Base-by-base conservation (phyloP, 441 rosid genomes). In the Populus hybrid region DNA sequence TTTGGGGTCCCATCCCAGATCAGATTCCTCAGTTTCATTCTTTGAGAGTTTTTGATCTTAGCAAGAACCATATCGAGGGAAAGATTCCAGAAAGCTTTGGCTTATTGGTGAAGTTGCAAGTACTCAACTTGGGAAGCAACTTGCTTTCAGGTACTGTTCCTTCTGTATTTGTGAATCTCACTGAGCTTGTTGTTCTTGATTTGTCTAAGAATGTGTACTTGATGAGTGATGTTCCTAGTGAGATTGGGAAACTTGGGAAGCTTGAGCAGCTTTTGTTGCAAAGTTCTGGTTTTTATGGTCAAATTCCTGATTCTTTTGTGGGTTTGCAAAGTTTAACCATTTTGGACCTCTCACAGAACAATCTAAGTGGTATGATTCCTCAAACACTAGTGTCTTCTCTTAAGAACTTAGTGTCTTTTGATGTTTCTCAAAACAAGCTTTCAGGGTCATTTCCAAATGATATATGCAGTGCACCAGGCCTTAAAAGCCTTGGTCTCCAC, bases 1-100 rank as follows among this genome's bases (percentile, higher is more conserved):
- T 95, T 74, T 95, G 98, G 98, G 98, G 98, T 50, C 84, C 98
- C 0, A 88, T 95, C 83, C 98, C 98, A 30, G 91, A 85, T 78
- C 98, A 95, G 94, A 83, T 95, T 85, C 86, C 92, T 42, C 85
- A 85, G 85, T 91, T 91, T 76, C 81, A 76, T 81, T 80, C 90
- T 72, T 81, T 95, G 85, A 84, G 75, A 80, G 87, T 87, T 74
- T 89, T 95, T 66, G 98, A 95, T 82, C 83, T 95, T 63, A 85
- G 97, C 86, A 84, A 82, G 35, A 95, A 95, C 76, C 78, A 75
- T 2, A 30, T 95, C 81, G 83, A 84, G 23, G 98, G 95, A 59
- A 35, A 79, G 24, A 85, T 95, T 77, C 97, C 93, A 1, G 80
- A 75, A 0, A 50, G 64, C 42, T 53, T 95, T 73, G 89, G 92